These are phyloP conservation scores for Aspergillus aculeatinus DNA, from an alignment of 2,329 filamentous ascomycete genomes.

Conservation along the genomic window DNA sequence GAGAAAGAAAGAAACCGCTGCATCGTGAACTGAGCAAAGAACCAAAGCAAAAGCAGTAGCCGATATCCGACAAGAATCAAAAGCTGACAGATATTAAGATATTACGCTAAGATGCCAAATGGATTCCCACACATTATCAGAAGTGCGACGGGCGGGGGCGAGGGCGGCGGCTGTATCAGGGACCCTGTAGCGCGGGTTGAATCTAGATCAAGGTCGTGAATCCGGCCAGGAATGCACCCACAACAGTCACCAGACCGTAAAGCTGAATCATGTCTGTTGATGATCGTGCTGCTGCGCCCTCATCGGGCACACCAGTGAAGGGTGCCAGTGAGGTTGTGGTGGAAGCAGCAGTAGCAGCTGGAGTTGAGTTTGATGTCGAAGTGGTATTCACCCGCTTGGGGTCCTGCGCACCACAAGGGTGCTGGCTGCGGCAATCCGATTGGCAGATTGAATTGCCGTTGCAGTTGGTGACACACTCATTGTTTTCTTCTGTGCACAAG, in stretches of 20 bases:
- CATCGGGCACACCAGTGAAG: conserved; percentile 33
- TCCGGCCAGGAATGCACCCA: conserved; percentile 57
- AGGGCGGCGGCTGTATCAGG: neutral
- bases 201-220: conserved; percentile 55
- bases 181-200: neutral
- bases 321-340: conserved; percentile 35
- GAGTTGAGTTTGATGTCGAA: conserved; percentile 39
- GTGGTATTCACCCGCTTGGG: conserved; percentile 57
- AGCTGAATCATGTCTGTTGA: conserved; percentile 54
- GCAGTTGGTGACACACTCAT: conserved; percentile 56
- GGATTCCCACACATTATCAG: neutral
- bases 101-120: neutral
- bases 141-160: neutral
- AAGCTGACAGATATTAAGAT: neutral
- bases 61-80: neutral
- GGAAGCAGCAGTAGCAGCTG: conserved; percentile 35
- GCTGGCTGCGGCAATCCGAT: conserved; percentile 50
- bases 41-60: neutral
- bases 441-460: conserved; percentile 50
- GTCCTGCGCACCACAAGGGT: conserved; percentile 63
- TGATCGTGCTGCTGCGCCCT: conserved; percentile 34
- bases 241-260: conserved; percentile 57
- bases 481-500: conserved; percentile 58
- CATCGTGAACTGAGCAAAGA: neutral
- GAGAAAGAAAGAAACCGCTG: neutral